These are phyloP conservation scores for Fraxinus sp. DNA, from an alignment of 305 asterid species.

Conservation along the genomic window DNA sequence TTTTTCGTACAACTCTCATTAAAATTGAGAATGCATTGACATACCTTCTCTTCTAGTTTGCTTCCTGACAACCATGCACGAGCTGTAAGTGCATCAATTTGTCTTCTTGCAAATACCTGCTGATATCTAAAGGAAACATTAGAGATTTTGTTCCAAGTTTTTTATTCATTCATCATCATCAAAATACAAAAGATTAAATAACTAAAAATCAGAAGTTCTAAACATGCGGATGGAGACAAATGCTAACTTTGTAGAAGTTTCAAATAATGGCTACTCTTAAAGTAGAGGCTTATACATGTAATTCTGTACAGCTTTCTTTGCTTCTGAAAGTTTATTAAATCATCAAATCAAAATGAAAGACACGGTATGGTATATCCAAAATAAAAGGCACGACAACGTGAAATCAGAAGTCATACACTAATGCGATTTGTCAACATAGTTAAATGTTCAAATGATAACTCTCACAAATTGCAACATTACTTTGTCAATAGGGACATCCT, in stretches of 20 bases:
- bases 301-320: not conserved
- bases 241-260: not conserved
- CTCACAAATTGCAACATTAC: constrained; percentile 43
- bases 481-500: constrained; percentile 63
- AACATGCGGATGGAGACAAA: not conserved
- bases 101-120: constrained; percentile 70
- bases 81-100: constrained; percentile 57
- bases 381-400: not conserved
- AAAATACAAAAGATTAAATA: not conserved
- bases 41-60: constrained; percentile 70
- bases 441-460: not conserved
- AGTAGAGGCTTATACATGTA: constrained; percentile 15
- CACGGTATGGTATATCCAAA: not conserved
- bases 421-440: not conserved
- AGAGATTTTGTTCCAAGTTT: constrained; percentile 1
- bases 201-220: not conserved
- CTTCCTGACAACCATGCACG: constrained; percentile 70
- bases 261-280: constrained; percentile 55
- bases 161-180: not conserved
- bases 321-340: not conserved
- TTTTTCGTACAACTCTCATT: not conserved
- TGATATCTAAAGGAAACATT: constrained; percentile 1
- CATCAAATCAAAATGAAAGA: not conserved
- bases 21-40: constrained; percentile 15
- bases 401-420: not conserved